These are phyloP conservation scores for Beauveria brongniartii DNA, from an alignment of 2,329 filamentous ascomycete species.

Conservation along the genomic window DNA sequence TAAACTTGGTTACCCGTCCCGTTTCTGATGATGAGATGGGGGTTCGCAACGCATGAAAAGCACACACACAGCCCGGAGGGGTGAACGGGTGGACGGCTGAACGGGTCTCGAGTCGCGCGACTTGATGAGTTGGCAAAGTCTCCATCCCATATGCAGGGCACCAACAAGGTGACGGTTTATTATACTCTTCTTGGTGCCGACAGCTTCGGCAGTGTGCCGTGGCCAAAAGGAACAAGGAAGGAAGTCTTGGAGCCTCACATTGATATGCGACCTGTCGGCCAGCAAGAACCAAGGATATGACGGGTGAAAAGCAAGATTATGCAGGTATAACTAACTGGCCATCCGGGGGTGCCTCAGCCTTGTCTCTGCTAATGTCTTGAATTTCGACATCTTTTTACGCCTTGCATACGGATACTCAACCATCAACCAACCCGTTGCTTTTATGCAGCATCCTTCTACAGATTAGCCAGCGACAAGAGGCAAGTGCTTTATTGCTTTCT, in stretches of 20 bases:
- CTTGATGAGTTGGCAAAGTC: neutral
- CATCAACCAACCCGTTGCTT: neutral
- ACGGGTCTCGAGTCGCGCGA: neutral
- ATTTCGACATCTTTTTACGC: neutral
- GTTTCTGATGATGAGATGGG: too few relatives aligned
- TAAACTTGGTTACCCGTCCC: too few relatives aligned
- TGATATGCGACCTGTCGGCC: neutral
- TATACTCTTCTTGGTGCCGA: neutral
- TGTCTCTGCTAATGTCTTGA: constrained; percentile 4
- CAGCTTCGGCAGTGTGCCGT: neutral
- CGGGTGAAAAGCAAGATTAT: too few relatives aligned
- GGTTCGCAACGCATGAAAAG: too few relatives aligned
- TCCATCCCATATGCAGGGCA: neutral
- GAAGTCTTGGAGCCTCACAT: neutral
- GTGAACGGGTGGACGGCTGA: neutral
- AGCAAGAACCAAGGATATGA: too few relatives aligned
- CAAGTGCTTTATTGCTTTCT: neutral
- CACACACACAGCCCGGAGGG: neutral
- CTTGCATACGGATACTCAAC: neutral
- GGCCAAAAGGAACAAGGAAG: neutral
- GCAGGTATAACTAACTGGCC: neutral
- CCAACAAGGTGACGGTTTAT: too few relatives aligned
- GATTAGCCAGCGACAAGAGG: neutral
- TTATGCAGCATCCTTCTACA: neutral
- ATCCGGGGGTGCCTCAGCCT: neutral